These are phyloP conservation scores for Botrytis fabae DNA, from an alignment of 2,329 filamentous ascomycete genomes.

Conservation along the genomic window DNA sequence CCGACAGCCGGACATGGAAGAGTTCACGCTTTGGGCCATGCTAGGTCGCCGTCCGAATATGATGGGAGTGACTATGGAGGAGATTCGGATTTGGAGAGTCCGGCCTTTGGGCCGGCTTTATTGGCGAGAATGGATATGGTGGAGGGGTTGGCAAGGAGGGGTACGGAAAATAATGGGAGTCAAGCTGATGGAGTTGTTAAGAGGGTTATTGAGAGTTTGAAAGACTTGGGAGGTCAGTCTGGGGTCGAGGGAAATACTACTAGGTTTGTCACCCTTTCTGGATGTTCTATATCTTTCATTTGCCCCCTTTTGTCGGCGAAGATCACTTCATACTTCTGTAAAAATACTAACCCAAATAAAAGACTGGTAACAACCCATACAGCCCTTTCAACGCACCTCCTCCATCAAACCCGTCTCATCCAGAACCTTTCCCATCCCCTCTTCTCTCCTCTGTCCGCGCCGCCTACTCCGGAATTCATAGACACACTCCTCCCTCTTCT, in stretches of 20 bases:
- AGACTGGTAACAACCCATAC: slow-evolving; percentile 76
- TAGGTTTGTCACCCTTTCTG: slow-evolving; percentile 50
- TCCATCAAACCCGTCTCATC: slow-evolving; percentile 72
- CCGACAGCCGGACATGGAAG: slow-evolving; percentile 27
- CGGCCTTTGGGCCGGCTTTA: slow-evolving; percentile 66
- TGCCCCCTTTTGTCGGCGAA: not conserved
- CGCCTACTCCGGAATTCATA: slow-evolving; percentile 63
- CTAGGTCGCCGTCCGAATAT: slow-evolving; percentile 59
- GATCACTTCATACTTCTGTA: not conserved
- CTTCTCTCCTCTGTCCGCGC: slow-evolving; percentile 65
- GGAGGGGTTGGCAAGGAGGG: slow-evolving; percentile 66
- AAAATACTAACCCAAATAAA: slow-evolving; percentile 24
- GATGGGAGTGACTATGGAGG: slow-evolving; percentile 75
- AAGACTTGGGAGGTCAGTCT: slow-evolving; percentile 71
- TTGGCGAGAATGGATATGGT: slow-evolving; percentile 71
- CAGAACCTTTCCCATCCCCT: slow-evolving; percentile 72
- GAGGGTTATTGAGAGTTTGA: slow-evolving; percentile 67
- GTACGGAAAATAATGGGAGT: slow-evolving; percentile 65
- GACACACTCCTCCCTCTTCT: slow-evolving; percentile 70
- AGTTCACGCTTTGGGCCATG: slow-evolving; percentile 53
- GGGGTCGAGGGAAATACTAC: slow-evolving; percentile 71
- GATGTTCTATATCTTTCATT: not conserved
- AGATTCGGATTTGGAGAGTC: slow-evolving; percentile 67
- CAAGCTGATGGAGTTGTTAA: slow-evolving; percentile 65
- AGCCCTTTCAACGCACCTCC: slow-evolving; percentile 71